Base-by-base conservation (phyloP, 2,329 filamentous ascomycete species). In the Acephala macrosclerotiorum region DNA sequence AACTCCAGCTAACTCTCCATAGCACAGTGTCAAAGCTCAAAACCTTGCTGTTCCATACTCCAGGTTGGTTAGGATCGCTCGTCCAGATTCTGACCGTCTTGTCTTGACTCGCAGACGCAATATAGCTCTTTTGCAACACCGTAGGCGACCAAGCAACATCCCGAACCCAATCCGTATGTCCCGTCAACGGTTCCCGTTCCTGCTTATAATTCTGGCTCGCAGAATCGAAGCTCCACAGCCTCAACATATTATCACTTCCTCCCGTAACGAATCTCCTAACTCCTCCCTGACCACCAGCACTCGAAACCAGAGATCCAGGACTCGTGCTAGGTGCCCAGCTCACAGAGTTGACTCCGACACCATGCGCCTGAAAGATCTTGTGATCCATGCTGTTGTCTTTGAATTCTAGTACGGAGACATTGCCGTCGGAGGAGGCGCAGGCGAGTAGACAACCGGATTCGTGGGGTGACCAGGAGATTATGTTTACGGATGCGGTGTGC, bases 11-110 rank as follows among this genome's bases (percentile, higher is more conserved):
- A 55, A 97, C 96, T 63, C 96, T 89, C 96, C 96, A 99, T 66
- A 97, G 87, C 56, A 94, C 90, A 4, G 91, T 89, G 68, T 97
- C 95, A 73, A 99, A 97, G 74, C 90, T 88, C 70, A 99, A 85
- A 47, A 91, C 88, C 79, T 96, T 96, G 80, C 88, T 90, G 65
- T 90, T 88, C 96, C 96, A 99, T 75, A 93, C 88, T 26, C 86
- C 87, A 18, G 87, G 82, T 76, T 84, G 87, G 66, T 85, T 83
- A 29, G 86, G 81, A 74, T 93, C 91, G 33, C 87, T 90, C 11
- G 95, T 98, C 96, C 96, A 99, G 81, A 99, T 97, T 72, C 94
- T 89, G 68, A 98, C 95, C 9, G 94, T 97, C 86, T 97, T 96
- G 80, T 99, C 96, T 82, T 98, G 94, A 61, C 91, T 94, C 12